Base-by-base conservation (phyloP, 1,284 basidiomycete species). In the Hemileia vastatrix region DNA sequence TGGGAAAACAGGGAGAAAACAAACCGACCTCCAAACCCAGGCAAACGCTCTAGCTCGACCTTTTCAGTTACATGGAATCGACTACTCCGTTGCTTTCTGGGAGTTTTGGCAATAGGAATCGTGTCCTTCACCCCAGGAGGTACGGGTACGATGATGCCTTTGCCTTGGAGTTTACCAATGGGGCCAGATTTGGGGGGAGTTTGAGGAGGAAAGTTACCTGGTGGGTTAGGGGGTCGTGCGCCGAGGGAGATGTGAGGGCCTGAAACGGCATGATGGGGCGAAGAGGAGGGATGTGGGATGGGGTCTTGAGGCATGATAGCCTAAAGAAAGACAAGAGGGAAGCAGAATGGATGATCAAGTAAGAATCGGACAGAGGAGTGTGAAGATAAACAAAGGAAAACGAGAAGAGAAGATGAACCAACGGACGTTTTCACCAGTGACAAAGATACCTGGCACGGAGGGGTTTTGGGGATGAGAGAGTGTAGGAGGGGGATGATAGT, bases 11-110 rank as follows among this genome's bases (percentile, higher is more conserved):
- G 50, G 27, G 61, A 50, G 45, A 47, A 50, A 54, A 56, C 54
- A n/a, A 8, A 82, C 86, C 70, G 65, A 92, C 91, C 92, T 74
- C 84, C 80, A 78, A 98, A 97, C n/a, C 87, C 84, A 21, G 92
- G 91, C 55, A 98, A 81, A 72, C 88, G 86, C 76, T 98, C 91
- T 67, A 99, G 89, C 72, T 97, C 93, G 51, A 96, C 89, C 79
- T 86, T 90, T 78, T 98, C 94, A 3, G 88, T 90, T 65, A 95
- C 88, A 64, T 98, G 88, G 76, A 98, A 97, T 64, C 95, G 85
- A 74, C 88, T 92, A 79, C 90, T 93, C 68, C 92, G 83, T 78
- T 96, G 92, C 77, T 96, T 96, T 71, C 92, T 83, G 15, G 92
- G 92, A 31, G 92, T 91, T 76, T 95, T 94, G 55, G 90, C 87